Evolutionary conservation across 352 stramenopile genomes (phyloP), one percentile per base, ranked within the genome.

Genomic region (Labyrinthula sp.): DNA sequence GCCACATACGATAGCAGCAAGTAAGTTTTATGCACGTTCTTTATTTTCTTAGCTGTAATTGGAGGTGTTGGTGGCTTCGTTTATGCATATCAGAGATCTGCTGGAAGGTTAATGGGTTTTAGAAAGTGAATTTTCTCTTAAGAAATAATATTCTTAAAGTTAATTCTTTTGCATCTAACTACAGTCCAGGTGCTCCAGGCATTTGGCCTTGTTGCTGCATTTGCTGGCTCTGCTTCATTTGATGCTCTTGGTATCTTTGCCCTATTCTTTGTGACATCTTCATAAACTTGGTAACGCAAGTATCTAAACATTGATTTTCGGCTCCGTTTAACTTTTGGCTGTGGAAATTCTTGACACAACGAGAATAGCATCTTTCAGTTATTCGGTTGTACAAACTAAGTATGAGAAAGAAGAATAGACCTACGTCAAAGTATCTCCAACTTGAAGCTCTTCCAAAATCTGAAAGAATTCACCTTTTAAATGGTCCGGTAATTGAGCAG

Each of bases 331-430:
- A 22, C 10, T 50, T 40, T 26, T 57, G 59, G 25, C 30, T 57
- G 36, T 30, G 39, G 41, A 64, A 64, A 40, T 29, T 34, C 35
- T 62, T 57, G 15, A 60, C 56, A 38, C 58, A 64, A 12, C 58
- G 10, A 6, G 38, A 26, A 34, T 64, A 64, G 21, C 47, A 60
- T 8, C 20, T 17, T 27, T 64, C 31, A 6, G 31, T 40, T 2
- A 64, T 30, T 30, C 35, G 48, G 18, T 57, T 63, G 27, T 58
- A 57, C 48, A 58, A 27, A 33, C 41, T 54, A 23, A 48, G 25
- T 5, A 45, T 12, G 28, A 33, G n/a, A n/a, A n/a, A n/a, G n/a
- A n/a, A n/a, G n/a, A n/a, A n/a, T n/a, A n/a, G n/a, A n/a, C n/a
- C n/a, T n/a, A n/a, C n/a, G n/a, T n/a, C n/a, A n/a, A n/a, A n/a